Evolutionary conservation across 2,329 filamentous ascomycete genomes (phyloP).

Genomic region (Alternaria rosae): DNA sequence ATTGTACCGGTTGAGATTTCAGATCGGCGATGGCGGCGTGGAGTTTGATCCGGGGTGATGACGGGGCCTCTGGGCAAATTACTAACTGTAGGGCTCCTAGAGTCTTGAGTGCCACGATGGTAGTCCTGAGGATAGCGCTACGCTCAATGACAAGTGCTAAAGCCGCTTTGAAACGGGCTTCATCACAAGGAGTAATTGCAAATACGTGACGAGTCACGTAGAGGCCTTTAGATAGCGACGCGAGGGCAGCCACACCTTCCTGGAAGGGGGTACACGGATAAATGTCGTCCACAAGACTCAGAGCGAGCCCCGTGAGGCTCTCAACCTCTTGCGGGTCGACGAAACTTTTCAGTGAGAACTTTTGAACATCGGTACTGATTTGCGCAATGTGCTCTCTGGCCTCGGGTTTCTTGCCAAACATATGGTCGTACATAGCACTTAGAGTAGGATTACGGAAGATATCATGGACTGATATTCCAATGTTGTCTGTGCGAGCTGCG

Average conservation of each 20-base stretch:
- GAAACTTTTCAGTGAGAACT: neutral
- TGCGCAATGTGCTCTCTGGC: neutral
- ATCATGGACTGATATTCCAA: neutral
- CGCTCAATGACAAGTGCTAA: neutral
- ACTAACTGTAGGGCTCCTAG: neutral
- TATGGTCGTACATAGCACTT: neutral
- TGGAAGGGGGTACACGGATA: conserved; percentile 65
- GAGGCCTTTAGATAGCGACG: neutral
- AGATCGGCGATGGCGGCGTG: neutral
- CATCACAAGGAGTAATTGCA: neutral
- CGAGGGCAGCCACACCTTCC: conserved; percentile 52
- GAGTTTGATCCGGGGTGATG: neutral
- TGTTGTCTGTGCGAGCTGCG: neutral
- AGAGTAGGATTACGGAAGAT: neutral
- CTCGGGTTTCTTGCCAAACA: neutral
- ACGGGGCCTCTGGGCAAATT: neutral
- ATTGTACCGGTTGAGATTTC: neutral
- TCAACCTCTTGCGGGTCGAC: neutral
- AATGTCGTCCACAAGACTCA: conserved; percentile 54
- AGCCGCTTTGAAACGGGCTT: neutral
- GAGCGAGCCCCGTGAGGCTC: neutral
- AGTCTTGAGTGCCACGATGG: neutral
- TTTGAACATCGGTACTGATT: neutral
- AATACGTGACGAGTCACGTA: neutral
- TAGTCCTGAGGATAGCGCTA: neutral